Percentiles rank a stretch among this genome's conserved stretches.
Conservation (phyloP, 208 protist species). For the Acanthamoeba culbertsoni region DNA sequence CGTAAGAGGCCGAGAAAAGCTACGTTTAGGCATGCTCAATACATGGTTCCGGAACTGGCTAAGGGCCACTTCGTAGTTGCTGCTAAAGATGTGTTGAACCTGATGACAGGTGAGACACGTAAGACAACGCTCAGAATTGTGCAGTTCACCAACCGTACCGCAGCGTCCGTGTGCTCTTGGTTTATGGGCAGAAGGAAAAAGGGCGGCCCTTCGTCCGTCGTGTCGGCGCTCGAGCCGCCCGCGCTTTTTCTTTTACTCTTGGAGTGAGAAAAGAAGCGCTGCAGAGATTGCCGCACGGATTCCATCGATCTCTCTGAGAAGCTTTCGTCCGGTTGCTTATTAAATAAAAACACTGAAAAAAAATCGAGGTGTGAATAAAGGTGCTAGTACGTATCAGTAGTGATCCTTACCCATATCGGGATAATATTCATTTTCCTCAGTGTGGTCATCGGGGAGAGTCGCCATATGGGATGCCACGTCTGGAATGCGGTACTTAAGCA, state of each 20-base stretch:
- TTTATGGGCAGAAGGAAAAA: conserved; percentile 17
- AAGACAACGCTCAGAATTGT: too few relatives aligned
- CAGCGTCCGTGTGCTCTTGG: not conserved
- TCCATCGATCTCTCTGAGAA: not conserved
- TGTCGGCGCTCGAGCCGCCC: not conserved
- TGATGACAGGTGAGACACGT: not conserved
- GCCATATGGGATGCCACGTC: conserved; percentile 2
- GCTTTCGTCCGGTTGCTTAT: conserved; percentile 25
- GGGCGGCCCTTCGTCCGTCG: not conserved
- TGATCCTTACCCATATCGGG: not conserved
- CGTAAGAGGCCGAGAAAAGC: not conserved
- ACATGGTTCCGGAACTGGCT: not conserved
- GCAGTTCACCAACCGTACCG: not conserved
- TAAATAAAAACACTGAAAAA: not conserved
- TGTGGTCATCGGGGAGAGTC: conserved; percentile 7
- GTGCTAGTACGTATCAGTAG: not conserved
- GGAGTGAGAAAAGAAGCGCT: conserved; percentile 7
- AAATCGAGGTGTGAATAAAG: not conserved
- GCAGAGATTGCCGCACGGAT: not conserved
- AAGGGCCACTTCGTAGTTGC: not conserved
- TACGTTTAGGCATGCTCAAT: not conserved
- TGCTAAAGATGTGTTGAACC: not conserved
- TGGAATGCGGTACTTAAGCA: conserved; percentile 15
- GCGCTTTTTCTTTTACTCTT: not conserved
- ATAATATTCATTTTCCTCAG: conserved; percentile 26